Evolutionary conservation across 2,329 filamentous ascomycete genomes (phyloP).

Genomic region (Penicillium freii): DNA sequence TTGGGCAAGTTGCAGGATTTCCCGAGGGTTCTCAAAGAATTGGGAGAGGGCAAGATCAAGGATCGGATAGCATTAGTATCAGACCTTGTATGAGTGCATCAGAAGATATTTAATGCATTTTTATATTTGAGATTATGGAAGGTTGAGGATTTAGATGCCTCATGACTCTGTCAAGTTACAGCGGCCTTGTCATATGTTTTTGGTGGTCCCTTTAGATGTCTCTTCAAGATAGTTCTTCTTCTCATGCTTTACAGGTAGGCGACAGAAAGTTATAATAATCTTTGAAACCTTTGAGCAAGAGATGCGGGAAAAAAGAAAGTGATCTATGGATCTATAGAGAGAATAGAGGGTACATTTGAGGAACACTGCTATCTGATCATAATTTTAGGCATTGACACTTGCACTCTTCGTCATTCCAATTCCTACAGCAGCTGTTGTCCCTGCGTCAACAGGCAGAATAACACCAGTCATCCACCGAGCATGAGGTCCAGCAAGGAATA

Average conservation of each 20-base stretch:
- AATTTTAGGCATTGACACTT: slow-evolving; percentile 33
- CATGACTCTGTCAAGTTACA: no score
- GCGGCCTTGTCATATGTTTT: no score
- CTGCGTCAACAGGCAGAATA: slow-evolving; percentile 50
- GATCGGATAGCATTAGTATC: slow-evolving; percentile 19
- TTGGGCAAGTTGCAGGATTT: slow-evolving; percentile 34
- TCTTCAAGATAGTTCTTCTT: background rate
- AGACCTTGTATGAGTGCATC: background rate
- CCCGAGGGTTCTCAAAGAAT: slow-evolving; percentile 32
- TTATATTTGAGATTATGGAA: background rate
- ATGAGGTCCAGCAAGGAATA: slow-evolving; percentile 54
- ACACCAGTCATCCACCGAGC: slow-evolving; percentile 54
- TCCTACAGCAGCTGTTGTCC: slow-evolving; percentile 44
- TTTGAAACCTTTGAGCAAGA: background rate
- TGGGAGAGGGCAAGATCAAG: slow-evolving; percentile 39
- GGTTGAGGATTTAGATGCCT: no score
- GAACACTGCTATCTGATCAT: background rate
- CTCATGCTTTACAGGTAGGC: background rate
- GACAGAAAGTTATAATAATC: no score
- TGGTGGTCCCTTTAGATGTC: no score
- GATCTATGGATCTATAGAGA: background rate
- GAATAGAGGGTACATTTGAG: background rate
- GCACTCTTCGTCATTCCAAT: slow-evolving; percentile 42
- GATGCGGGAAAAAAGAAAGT: no score
- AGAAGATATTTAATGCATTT: background rate